A percentile compares a stretch with the other conserved stretches of the same genome.
Conservation (phyloP, 2,329 filamentous ascomycete species). For the Alternaria hordeiaustralica region DNA sequence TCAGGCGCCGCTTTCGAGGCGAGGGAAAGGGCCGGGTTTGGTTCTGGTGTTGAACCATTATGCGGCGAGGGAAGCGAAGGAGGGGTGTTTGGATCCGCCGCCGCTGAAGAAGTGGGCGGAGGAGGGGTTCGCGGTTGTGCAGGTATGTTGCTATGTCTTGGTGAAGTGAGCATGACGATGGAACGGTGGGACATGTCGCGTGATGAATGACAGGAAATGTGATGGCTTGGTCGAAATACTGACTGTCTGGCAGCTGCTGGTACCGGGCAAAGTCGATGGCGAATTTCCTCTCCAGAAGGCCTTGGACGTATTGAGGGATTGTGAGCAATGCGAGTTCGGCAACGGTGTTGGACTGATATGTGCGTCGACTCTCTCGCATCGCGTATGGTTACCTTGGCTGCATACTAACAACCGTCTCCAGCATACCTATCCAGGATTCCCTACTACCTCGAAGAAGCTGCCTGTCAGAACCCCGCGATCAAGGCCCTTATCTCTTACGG, state of each 20-base stretch:
- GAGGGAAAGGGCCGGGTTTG: conserved; percentile 57
- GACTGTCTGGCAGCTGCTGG: conserved; percentile 51
- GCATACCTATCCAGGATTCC: conserved; percentile 42
- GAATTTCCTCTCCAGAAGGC: conserved; percentile 41
- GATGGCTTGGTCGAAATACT: background rate
- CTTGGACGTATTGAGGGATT: conserved; percentile 29
- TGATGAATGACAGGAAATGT: conserved; percentile 49
- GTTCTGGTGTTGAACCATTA: conserved; percentile 53
- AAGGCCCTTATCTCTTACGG: conserved; percentile 44
- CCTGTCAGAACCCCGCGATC: conserved; percentile 32
- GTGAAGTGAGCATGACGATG: background rate
- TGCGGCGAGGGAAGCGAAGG: conserved; percentile 37
- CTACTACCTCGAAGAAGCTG: conserved; percentile 41
- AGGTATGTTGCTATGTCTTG: conserved; percentile 37
- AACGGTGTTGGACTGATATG: conserved; percentile 42
- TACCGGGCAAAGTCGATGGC: conserved; percentile 39
- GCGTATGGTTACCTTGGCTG: background rate
- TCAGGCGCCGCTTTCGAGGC: conserved; percentile 58
- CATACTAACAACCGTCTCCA: conserved; percentile 14
- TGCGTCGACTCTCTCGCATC: conserved; percentile 12
- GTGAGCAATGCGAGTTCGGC: conserved; percentile 32
- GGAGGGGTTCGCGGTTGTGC: conserved; percentile 69
- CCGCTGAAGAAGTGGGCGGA: conserved; percentile 73
- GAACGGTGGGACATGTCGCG: background rate
- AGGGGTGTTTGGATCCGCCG: conserved; percentile 58